Conservation (phyloP, 495 filamentous ascomycete species). For the Aspergillus avenaceus region DNA sequence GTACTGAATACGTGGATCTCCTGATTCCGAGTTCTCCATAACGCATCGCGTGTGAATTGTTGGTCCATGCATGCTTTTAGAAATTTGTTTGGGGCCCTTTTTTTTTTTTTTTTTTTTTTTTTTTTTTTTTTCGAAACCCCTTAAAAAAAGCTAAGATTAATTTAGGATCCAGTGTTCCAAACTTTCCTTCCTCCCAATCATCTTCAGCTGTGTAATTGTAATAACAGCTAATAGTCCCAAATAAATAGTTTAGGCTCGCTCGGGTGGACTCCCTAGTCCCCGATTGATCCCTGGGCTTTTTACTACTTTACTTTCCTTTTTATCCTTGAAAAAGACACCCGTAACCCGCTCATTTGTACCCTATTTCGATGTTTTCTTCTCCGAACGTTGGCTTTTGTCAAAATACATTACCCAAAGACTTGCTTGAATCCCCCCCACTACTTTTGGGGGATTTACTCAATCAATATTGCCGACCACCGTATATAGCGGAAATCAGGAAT, state of each 20-base stretch:
- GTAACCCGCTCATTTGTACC: not conserved
- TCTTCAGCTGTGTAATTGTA: not conserved
- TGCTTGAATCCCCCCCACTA: not conserved
- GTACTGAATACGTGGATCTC: not conserved
- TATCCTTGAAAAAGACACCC: conserved; percentile 1
- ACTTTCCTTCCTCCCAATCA: not conserved
- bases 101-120: not conserved
- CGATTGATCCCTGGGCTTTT: not conserved
- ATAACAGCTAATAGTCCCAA: conserved; percentile 1
- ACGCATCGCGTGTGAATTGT: conserved; percentile 1
- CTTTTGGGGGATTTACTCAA: too few species aligned
- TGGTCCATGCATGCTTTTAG: conserved; percentile 10
- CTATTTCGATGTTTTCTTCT: not conserved
- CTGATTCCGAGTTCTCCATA: conserved; percentile 3
- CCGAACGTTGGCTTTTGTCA: not conserved
- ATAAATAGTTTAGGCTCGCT: not conserved
- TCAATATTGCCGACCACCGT: not conserved
- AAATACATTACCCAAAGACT: not conserved
- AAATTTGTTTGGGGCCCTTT: not conserved
- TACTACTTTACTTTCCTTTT: not conserved
- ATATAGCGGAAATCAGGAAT: not conserved
- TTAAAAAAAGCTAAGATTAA: not conserved
- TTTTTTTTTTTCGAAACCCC: not conserved
- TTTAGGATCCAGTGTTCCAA: not conserved
- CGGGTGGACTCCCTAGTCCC: not conserved